phyloP scores from a whole-genome alignment of 768 basidiomycete species.

The Lepiota subincarnata region DNA sequence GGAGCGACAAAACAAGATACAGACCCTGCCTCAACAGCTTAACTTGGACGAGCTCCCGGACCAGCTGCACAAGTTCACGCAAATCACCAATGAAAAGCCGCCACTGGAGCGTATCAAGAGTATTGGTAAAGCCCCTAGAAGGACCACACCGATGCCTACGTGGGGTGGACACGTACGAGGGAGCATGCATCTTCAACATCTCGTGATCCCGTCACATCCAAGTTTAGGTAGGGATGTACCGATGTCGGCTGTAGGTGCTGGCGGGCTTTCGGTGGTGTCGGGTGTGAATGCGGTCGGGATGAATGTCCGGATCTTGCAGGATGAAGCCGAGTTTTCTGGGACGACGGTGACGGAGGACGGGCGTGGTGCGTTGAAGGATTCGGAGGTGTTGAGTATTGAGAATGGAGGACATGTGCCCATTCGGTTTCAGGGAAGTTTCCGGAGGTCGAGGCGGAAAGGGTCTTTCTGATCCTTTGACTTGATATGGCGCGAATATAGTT shows the following conservation, averaged over 20 bases:
- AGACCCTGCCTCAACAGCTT: neutral
- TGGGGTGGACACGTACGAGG: constrained; percentile 19
- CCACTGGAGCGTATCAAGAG: constrained; percentile 32
- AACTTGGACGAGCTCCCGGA: constrained; percentile 4
- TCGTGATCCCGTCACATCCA: constrained; percentile 23
- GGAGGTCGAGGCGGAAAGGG: neutral
- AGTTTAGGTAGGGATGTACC: neutral
- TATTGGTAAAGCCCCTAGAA: constrained; percentile 33
- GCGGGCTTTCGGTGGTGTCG: neutral
- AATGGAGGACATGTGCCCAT: constrained; percentile 16
- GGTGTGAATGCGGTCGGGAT: constrained; percentile 17
- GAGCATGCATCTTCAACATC: constrained; percentile 32
- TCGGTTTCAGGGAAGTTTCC: neutral
- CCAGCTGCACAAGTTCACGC: neutral
- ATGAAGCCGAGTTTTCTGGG: neutral
- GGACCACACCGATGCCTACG: constrained; percentile 29
- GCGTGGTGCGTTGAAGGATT: constrained; percentile 25
- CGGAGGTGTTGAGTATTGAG: constrained; percentile 29
- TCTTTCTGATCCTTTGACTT: neutral
- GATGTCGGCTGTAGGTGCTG: constrained; percentile 3
- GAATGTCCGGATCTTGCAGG: constrained; percentile 22
- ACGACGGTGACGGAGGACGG: constrained; percentile 2
- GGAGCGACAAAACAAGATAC: too few relatives aligned
- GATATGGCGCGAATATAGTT: too few relatives aligned
- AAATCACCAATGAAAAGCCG: neutral